Base-by-base conservation (phyloP, 2,329 filamentous ascomycete genomes). In the Aspergillus fischeri region DNA sequence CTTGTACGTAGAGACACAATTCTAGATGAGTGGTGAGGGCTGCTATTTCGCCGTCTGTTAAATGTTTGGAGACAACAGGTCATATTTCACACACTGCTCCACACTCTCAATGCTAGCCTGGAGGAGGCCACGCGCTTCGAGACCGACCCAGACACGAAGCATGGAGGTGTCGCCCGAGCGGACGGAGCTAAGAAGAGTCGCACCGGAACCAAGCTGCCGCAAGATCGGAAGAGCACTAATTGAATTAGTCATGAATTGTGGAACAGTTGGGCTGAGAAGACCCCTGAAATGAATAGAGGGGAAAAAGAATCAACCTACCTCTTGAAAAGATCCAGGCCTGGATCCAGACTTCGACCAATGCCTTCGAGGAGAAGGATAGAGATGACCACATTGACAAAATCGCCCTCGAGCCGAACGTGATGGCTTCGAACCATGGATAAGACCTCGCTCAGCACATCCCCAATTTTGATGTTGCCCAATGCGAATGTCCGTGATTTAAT, bases 351-450 rank as follows among this genome's bases (percentile, higher is more conserved):
- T 60, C 94, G 84, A 0, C 94, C 94, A 67, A 97, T 99, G 6
- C 94, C 94, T 72, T 99, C 94, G 1, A 99, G 81, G 2, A 99
- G 81, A 35, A 99, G 78, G 53, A 97, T 97, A 58, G 91, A 96
- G 57, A 99, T 88, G 29, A 99, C 93, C 4, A 99, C 94, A 70
- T 99, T 99, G 70, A 99, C 92, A 70, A 97, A 99, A 72, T 99
- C 94, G 8, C 94, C 94, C 74, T 99, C 94, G 52, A 99, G 83
- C 8, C 94, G 84, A 3, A 99, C 94, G 70, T 99, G 94, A 72
- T 99, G 94, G 9, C 81, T 79, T 55, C 94, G 86, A 29, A 99
- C 94, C 92, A 99, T 97, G 58, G 83, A 83, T 48, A 99, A 80
- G 0, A 97, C 94, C 65, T 95, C 85, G 68, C 94, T 92, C 29